Evolutionary conservation across 257 asterid species (phyloP).

Genomic region (Nicotiana otophora): DNA sequence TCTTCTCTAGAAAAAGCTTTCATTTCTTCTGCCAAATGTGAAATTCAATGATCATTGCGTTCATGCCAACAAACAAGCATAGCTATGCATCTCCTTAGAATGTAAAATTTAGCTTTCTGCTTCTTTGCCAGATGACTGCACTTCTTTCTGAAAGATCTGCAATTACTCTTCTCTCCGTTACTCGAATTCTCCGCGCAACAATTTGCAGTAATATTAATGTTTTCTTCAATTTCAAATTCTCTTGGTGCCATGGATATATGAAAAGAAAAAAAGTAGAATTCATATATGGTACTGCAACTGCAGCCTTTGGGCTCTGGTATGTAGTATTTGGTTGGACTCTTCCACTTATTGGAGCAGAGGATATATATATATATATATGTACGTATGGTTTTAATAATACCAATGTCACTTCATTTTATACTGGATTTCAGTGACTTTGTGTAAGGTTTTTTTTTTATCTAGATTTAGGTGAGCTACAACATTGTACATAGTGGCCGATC

Average conservation of each 20-base stretch:
- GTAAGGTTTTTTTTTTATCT: not conserved
- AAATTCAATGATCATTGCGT: conserved; percentile 32
- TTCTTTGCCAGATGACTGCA: conserved; percentile 52
- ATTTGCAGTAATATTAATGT: not conserved
- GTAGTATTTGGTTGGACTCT: not conserved
- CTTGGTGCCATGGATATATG: conserved; percentile 2
- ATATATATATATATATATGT: too few species aligned
- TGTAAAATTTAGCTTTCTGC: conserved; percentile 66
- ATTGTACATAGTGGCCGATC: too few species aligned
- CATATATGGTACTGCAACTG: not conserved
- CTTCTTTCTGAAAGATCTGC: conserved; percentile 41
- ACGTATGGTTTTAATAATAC: not conserved
- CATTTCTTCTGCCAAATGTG: not conserved
- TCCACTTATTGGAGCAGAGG: not conserved
- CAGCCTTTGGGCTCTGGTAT: not conserved
- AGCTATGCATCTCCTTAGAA: conserved; percentile 69
- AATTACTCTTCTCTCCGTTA: not conserved
- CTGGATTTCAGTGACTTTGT: not conserved
- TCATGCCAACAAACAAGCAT: conserved; percentile 85
- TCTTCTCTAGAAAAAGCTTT: too few species aligned
- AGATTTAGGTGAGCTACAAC: not conserved
- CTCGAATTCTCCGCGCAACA: not conserved
- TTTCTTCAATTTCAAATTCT: not conserved
- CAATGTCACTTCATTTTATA: not conserved
- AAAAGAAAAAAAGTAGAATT: not conserved